Percentiles rank a stretch among this genome's conserved stretches.
phyloP scores from a whole-genome alignment of 2,329 filamentous ascomycete species.

The Hypoxylon sp. region DNA sequence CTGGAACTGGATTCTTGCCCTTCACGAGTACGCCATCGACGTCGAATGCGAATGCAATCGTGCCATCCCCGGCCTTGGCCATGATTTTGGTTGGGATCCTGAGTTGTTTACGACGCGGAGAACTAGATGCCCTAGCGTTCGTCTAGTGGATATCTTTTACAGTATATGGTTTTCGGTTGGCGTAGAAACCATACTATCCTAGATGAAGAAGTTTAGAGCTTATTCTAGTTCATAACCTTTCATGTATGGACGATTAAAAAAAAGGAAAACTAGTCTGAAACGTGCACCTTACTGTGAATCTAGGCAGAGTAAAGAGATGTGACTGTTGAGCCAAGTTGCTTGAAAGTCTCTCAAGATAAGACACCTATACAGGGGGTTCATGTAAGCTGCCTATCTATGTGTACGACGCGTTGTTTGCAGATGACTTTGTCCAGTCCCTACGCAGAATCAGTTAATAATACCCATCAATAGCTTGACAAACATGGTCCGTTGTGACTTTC shows the following conservation, averaged over 20 bases:
- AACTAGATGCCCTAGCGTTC: not conserved
- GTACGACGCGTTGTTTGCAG: slow-evolving; percentile 10
- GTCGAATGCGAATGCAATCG: slow-evolving; percentile 54
- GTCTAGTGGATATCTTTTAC: not conserved
- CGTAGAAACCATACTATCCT: slow-evolving; percentile 3
- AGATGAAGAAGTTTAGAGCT: slow-evolving; percentile 1
- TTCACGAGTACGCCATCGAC: slow-evolving; percentile 77
- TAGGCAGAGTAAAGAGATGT: slow-evolving; percentile 3
- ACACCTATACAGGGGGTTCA: not conserved
- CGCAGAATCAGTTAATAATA: not conserved
- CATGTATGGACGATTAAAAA: not conserved
- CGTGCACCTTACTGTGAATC: slow-evolving; percentile 9
- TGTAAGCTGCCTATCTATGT: slow-evolving; percentile 12
- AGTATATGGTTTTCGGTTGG: slow-evolving; percentile 11
- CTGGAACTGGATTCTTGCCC: slow-evolving; percentile 73
- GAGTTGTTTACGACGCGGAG: not conserved
- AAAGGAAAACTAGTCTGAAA: slow-evolving; percentile 9
- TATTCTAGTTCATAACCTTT: not conserved
- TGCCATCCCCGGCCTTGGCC: slow-evolving; percentile 10
- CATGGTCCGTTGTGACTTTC: not conserved
- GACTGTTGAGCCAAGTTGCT: not conserved
- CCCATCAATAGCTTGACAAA: slow-evolving; percentile 11
- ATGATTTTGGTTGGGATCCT: slow-evolving; percentile 9
- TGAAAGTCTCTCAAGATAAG: slow-evolving; percentile 4
- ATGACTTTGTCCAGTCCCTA: slow-evolving; percentile 6